These are phyloP conservation scores for Oxyria digyna DNA, from an alignment of 148 eudicot species.

Conservation along the genomic window DNA sequence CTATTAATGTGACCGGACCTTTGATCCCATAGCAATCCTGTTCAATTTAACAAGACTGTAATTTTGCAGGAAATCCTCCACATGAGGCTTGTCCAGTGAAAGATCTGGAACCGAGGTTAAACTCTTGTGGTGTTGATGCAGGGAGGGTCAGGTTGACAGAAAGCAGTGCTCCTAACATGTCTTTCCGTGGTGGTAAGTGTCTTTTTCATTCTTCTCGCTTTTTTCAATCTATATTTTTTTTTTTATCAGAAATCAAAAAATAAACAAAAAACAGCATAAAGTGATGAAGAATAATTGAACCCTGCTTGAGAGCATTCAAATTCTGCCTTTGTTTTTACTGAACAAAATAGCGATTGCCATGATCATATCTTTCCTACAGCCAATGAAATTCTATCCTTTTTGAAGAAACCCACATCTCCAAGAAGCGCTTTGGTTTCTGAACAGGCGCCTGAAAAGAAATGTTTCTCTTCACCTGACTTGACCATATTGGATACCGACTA, in stretches of 20 bases:
- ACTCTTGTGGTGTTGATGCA: conserved; percentile 10
- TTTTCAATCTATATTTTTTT: not conserved
- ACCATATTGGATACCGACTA: conserved; percentile 12
- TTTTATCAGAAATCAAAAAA: too few relatives aligned
- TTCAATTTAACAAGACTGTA: not conserved
- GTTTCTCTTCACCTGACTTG: conserved; percentile 20
- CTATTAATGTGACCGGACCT: not conserved
- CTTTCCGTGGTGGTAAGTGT: conserved; percentile 60
- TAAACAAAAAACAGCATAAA: not conserved
- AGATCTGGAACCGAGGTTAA: conserved; percentile 9
- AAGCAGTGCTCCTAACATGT: conserved; percentile 17
- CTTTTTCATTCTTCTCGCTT: not conserved
- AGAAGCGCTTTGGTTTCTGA: conserved; percentile 13
- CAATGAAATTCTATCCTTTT: conserved; percentile 48
- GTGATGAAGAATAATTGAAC: not conserved
- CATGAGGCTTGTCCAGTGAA: conserved; percentile 15
- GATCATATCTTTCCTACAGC: conserved; percentile 28
- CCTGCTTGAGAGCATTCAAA: not conserved
- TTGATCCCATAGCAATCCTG: not conserved
- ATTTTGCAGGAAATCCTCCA: conserved; percentile 24
- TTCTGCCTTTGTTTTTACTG: not conserved
- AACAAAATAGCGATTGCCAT: not conserved
- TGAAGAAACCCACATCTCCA: conserved; percentile 36
- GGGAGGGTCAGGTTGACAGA: conserved; percentile 11
- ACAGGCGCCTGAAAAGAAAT: conserved; percentile 17